Evolutionary conservation across 2,329 filamentous ascomycete species (phyloP).

Genomic region (Cercospora beticola): DNA sequence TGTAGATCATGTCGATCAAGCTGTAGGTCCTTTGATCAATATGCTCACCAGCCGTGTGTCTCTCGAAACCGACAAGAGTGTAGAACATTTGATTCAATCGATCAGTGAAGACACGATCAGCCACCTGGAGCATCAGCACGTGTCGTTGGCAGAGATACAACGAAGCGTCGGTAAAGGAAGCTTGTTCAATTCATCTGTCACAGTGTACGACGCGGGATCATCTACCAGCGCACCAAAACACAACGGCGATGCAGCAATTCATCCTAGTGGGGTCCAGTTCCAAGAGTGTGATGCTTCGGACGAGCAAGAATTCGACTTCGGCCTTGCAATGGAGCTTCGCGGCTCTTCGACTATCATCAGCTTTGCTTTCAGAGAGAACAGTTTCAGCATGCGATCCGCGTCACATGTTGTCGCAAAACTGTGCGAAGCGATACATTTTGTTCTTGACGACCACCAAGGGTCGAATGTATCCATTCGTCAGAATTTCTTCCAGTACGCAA

Average conservation of each 20-base stretch:
- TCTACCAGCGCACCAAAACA: not conserved
- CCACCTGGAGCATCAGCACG: conserved; percentile 1
- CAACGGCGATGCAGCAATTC: not conserved
- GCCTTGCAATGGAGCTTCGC: not conserved
- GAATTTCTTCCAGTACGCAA: not conserved
- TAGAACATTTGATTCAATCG: not conserved
- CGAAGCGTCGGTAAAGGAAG: not conserved
- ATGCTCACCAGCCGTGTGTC: conserved; percentile 3
- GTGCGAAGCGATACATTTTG: not conserved
- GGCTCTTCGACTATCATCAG: not conserved
- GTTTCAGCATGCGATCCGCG: not conserved
- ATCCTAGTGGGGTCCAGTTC: not conserved
- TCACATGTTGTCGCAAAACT: not conserved
- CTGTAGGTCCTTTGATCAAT: conserved; percentile 38
- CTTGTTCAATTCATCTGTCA: conserved; percentile 4
- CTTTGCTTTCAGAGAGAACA: not conserved
- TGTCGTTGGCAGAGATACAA: not conserved
- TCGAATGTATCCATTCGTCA: not conserved
- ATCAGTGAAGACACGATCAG: not conserved
- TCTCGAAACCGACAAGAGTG: not conserved
- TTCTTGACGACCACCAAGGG: not conserved
- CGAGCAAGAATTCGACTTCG: conserved; percentile 3
- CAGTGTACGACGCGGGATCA: not conserved
- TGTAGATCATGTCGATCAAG: conserved; percentile 25
- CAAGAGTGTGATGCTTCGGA: not conserved